A percentile compares a stretch with the other conserved stretches of the same genome.
These are phyloP conservation scores for Pseudopyrenochaeta lycopersici DNA, from an alignment of 2,329 filamentous ascomycete genomes.

Conservation along the genomic window DNA sequence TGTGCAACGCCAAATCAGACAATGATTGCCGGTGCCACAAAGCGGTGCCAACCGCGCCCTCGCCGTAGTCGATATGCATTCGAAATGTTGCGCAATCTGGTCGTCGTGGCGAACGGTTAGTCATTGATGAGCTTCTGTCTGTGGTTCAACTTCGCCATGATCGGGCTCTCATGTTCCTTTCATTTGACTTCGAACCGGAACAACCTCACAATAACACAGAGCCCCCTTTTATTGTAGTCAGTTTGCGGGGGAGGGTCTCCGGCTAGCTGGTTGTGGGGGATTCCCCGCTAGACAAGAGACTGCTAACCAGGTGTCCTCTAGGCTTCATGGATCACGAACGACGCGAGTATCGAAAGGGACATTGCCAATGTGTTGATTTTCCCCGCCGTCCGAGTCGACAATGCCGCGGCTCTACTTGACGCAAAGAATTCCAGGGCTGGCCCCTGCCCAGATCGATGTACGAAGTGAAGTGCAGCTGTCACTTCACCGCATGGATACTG, in stretches of 20 bases:
- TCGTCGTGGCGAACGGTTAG: constrained; percentile 6
- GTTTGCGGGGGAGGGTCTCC: constrained; percentile 22
- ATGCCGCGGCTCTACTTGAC: not conserved
- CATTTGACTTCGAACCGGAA: constrained; percentile 4
- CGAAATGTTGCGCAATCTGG: constrained; percentile 13
- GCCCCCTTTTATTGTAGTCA: constrained; percentile 14
- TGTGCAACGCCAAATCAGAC: constrained; percentile 22
- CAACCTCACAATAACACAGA: constrained; percentile 1
- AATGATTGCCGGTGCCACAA: constrained; percentile 22
- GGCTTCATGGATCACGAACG: constrained; percentile 3
- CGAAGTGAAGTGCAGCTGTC: no score
- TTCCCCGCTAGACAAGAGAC: constrained; percentile 14
- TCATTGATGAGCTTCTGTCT: constrained; percentile 5
- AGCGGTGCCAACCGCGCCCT: constrained; percentile 23
- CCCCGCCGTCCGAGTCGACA: constrained; percentile 7
- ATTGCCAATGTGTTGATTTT: constrained; percentile 4
- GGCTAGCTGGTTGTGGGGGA: constrained; percentile 31
- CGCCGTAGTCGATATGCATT: constrained; percentile 12
- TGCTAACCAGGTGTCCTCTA: constrained; percentile 8
- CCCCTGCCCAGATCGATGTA: not conserved
- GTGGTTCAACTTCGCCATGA: constrained; percentile 11
- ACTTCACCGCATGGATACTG: not conserved
- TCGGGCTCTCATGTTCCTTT: constrained; percentile 8
- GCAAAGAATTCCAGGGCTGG: not conserved
- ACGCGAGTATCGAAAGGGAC: constrained; percentile 11